These are phyloP conservation scores for Schwanniomyces yamadae DNA, from an alignment of 805 yeast genomes.

Conservation along the genomic window DNA sequence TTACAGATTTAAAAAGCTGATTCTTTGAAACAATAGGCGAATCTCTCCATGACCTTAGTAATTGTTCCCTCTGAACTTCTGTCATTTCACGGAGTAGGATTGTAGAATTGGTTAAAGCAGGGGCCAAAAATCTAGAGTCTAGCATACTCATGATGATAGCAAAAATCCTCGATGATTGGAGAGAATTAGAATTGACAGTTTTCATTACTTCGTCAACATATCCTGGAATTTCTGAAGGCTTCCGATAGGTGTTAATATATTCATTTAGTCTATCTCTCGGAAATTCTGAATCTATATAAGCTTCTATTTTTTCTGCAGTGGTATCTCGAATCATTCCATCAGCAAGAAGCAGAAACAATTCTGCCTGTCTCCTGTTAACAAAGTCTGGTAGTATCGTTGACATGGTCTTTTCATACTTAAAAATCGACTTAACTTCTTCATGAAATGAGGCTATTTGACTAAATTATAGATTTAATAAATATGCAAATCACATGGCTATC, in stretches of 20 bases:
- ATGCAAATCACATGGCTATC: no score
- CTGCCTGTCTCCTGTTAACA: slow-evolving; percentile 22
- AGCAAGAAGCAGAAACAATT: slow-evolving; percentile 25
- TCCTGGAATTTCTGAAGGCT: slow-evolving; percentile 31
- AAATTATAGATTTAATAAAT: no score
- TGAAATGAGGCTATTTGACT: no score
- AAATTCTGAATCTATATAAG: slow-evolving; percentile 23
- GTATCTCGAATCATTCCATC: slow-evolving; percentile 38
- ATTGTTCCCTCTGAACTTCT: slow-evolving; percentile 25
- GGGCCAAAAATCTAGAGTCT: slow-evolving; percentile 31
- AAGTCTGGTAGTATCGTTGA: slow-evolving; percentile 6
- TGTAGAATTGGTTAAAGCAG: slow-evolving; percentile 32
- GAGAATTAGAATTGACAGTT: slow-evolving; percentile 14
- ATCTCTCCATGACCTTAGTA: slow-evolving; percentile 40
- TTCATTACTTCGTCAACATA: slow-evolving; percentile 17
- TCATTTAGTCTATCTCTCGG: slow-evolving; percentile 28
- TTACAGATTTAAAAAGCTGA: slow-evolving; percentile 31
- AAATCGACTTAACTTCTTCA: no score
- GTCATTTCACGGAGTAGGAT: slow-evolving; percentile 39
- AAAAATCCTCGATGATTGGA: slow-evolving; percentile 19
- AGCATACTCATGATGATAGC: slow-evolving; percentile 24
- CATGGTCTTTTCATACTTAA: no score
- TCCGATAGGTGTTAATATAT: slow-evolving; percentile 22
- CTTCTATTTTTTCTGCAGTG: slow-evolving; percentile 24
- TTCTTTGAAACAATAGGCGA: slow-evolving; percentile 39